A percentile compares a stretch with the other conserved stretches of the same genome.
These are phyloP conservation scores for Isabelozyma rhagii DNA, from an alignment of 805 yeast genomes.

Conservation along the genomic window DNA sequence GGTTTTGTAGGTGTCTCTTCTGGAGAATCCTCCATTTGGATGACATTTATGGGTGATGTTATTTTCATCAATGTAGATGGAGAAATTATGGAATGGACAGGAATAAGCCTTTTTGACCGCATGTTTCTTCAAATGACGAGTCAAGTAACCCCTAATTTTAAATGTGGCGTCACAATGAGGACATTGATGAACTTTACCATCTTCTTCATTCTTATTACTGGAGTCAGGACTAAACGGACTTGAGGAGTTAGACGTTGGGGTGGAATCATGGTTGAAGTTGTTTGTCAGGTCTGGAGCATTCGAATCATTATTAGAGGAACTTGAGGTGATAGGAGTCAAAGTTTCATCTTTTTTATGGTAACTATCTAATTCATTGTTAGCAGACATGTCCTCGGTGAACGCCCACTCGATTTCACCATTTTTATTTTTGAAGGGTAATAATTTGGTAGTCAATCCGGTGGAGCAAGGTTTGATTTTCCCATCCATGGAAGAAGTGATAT, in stretches of 20 bases:
- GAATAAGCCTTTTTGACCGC: constrained; percentile 47
- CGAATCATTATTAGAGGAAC: constrained; percentile 32
- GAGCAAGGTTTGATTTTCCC: constrained; percentile 40
- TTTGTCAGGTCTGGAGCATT: constrained; percentile 13
- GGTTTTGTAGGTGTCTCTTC: constrained; percentile 58
- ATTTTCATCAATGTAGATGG: constrained; percentile 36
- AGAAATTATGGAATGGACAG: constrained; percentile 48
- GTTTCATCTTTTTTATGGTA: constrained; percentile 13
- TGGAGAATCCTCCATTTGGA: constrained; percentile 56
- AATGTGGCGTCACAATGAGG: constrained; percentile 47
- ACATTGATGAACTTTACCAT: constrained; percentile 35
- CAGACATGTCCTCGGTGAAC: constrained; percentile 40
- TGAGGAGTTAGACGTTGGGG: constrained; percentile 29
- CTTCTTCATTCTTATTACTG: constrained; percentile 8
- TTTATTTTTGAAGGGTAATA: constrained; percentile 49
- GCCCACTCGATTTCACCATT: constrained; percentile 60
- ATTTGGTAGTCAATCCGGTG: constrained; percentile 45
- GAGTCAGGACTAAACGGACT: constrained; percentile 17
- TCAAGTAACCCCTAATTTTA: constrained; percentile 51
- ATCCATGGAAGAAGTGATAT: constrained; percentile 2
- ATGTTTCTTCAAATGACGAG: constrained; percentile 56
- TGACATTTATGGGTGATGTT: constrained; percentile 47
- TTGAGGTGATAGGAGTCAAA: constrained; percentile 38
- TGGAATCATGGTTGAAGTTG: constrained; percentile 7
- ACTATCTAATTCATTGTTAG: constrained; percentile 25